Evolutionary conservation across 2,329 filamentous ascomycete species (phyloP).

Genomic region (Alternaria sp.): DNA sequence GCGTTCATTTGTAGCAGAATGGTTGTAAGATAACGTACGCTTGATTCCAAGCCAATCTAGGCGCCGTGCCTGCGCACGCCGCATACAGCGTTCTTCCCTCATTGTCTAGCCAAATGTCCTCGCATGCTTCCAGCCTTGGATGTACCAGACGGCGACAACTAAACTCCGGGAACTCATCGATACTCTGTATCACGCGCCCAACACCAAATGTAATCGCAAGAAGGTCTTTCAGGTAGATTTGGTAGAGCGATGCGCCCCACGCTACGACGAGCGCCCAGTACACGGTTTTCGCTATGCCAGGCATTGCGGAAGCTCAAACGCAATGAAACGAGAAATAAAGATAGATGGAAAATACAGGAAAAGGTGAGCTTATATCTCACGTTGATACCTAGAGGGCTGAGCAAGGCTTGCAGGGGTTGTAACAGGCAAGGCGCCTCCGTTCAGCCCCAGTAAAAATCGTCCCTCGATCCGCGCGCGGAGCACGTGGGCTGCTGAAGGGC

Average conservation of each 20-base stretch:
- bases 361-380: constrained; percentile 6
- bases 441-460: neutral
- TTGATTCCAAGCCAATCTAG: constrained; percentile 33
- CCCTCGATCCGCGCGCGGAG: neutral
- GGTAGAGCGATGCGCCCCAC: constrained; percentile 34
- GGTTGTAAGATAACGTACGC: constrained; percentile 18
- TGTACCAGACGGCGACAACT: constrained; percentile 30
- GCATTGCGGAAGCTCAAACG: constrained; percentile 9
- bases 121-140: constrained; percentile 35
- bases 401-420: constrained; percentile 1
- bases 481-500: constrained; percentile 10
- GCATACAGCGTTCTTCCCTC: constrained; percentile 35
- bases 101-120: constrained; percentile 42
- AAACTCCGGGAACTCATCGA: constrained; percentile 37
- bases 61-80: constrained; percentile 33
- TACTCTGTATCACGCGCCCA: constrained; percentile 32
- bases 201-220: constrained; percentile 30
- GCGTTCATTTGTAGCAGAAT: neutral
- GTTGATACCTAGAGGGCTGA: constrained; percentile 11
- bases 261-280: constrained; percentile 32
- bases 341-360: neutral
- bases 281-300: constrained; percentile 11
- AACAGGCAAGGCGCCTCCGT: neutral
- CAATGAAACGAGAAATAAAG: neutral
- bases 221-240: constrained; percentile 33